Evolutionary conservation across 2,329 filamentous ascomycete genomes (phyloP), one percentile per base, ranked within the genome.

Genomic region (Penicillium sp.): DNA sequence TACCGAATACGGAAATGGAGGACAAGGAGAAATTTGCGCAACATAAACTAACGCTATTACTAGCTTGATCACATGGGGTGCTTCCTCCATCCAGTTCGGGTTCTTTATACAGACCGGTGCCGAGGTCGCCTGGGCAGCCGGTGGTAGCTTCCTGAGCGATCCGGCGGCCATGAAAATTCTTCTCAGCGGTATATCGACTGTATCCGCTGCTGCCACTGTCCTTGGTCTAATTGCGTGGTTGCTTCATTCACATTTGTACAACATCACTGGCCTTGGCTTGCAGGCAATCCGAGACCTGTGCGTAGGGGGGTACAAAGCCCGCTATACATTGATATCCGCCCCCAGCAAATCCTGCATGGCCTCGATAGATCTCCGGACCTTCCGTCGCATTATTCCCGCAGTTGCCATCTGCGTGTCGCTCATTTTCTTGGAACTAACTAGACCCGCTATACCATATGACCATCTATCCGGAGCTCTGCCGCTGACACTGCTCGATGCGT

Each of bases 91-190:
- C 14, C 72, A 74, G 55, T 70, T 76, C 49, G 70, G 70, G 34
- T 76, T 76, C 61, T 76, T 72, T 56, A 59, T 74, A 48, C 71
- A 75, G 55, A 76, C 74, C 2, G 73, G 74, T 8, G 70, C 70
- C 34, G 73, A 76, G 56, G 71, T 76, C 48, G 69, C 72, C 59
- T 76, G 74, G 74, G 64, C 65, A 34, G 69, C 72, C 35, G 67
- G 68, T 34, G 62, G 61, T 55, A 75, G 67, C 57, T 67, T 76
- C 55, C 58, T 73, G 11, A 66, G 60, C 13, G 73, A 75, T 51
- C 70, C 71, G 9, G 72, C 68, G 7, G 73, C 71, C 13, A 70
- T 74, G 62, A 71, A 72, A 55, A 68, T 75, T 22, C 62, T 75
- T 31, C 57, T 74, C 37, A 74, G 70, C 42, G 73, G 72, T 40